phyloP scores from a whole-genome alignment of 2,329 filamentous ascomycete species.

The Elsinoe fawcettii region DNA sequence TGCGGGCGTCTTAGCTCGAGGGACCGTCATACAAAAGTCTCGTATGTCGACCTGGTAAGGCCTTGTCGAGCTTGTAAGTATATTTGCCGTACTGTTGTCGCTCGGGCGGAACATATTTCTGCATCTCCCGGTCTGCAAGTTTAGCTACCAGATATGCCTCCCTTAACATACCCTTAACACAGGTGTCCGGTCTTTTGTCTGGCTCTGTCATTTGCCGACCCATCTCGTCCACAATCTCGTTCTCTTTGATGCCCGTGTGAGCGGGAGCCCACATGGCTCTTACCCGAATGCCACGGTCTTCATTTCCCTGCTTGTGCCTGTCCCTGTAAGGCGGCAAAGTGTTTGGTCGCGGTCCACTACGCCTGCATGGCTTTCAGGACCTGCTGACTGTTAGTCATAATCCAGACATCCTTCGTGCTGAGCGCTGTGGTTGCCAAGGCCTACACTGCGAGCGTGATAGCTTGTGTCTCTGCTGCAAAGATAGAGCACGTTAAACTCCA shows the following conservation, averaged over 20 bases:
- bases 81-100: background rate
- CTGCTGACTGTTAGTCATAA: background rate
- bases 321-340: background rate
- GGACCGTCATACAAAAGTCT: background rate
- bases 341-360: background rate
- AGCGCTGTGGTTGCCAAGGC: background rate
- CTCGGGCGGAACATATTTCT: background rate
- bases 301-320: background rate
- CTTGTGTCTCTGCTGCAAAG: background rate
- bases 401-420: background rate
- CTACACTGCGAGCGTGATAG: background rate
- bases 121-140: background rate
- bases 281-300: background rate
- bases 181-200: background rate
- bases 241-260: background rate
- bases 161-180: background rate
- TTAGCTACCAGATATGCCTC: background rate
- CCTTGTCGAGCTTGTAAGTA: slow-evolving; percentile 2
- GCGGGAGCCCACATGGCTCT: background rate
- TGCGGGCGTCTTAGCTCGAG: background rate
- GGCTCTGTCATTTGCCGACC: background rate
- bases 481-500: background rate
- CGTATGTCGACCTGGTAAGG: background rate
- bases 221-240: background rate
- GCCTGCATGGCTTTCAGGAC: background rate